A percentile compares a stretch with the other conserved stretches of the same genome.
Conservation (phyloP, 2,329 filamentous ascomycete species). For the Botryotinia convoluta region DNA sequence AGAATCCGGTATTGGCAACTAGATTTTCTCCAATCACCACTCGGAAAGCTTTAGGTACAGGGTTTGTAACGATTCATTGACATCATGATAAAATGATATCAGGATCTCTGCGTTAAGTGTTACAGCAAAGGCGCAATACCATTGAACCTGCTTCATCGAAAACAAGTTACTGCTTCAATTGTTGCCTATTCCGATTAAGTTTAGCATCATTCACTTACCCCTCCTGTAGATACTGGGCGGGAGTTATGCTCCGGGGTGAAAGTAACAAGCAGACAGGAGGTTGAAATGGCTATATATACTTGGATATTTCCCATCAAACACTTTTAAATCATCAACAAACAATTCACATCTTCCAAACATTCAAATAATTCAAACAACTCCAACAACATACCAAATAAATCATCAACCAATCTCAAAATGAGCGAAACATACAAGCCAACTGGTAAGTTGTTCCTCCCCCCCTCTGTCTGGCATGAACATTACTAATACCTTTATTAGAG, state of each 20-base stretch:
- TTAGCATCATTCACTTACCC: neutral
- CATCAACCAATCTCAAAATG: slow-evolving; percentile 22
- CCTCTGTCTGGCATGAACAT: neutral
- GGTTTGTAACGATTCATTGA: neutral
- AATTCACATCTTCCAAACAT: neutral
- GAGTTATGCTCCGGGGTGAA: neutral
- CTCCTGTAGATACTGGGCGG: neutral
- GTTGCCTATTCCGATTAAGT: neutral
- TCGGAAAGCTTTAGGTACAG: neutral
- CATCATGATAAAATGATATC: neutral
- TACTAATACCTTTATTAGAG: slow-evolving; percentile 32
- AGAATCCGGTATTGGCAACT: neutral
- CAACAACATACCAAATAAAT: neutral
- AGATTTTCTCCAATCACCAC: neutral
- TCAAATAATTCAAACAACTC: neutral
- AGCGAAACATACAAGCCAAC: slow-evolving; percentile 26
- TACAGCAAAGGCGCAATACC: neutral
- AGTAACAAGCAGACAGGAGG: neutral
- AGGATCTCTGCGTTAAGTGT: neutral
- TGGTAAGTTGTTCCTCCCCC: slow-evolving; percentile 2
- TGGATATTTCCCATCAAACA: neutral
- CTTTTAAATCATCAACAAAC: neutral
- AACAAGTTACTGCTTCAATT: neutral
- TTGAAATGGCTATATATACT: slow-evolving; percentile 6
- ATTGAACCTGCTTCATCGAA: neutral